Base-by-base conservation (phyloP, 345 rosid genomes). In the Dipteronia dyeriana region DNA sequence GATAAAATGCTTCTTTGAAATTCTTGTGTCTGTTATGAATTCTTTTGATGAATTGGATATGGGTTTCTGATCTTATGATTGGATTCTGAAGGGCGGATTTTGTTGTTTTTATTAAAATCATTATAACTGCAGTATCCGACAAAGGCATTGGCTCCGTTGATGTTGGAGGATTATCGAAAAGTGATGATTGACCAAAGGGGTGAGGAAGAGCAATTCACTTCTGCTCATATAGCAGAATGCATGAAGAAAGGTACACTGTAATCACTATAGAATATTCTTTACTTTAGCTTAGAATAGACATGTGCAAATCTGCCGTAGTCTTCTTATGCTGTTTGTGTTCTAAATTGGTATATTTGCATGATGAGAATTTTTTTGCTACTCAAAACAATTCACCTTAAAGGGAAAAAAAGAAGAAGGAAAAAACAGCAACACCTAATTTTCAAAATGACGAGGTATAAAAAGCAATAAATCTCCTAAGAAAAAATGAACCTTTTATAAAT, bases 181-280 rank as follows among this genome's bases (percentile, higher is more conserved):
- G 88, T 92, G 62, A 87, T 94, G 93, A 96, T 91, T 63, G 98
- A 94, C 65, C 83, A 97, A 76, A 92, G 97, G 82, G 99, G 98
- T 12, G 97, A 92, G 83, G 97, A 93, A 61, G 97, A 94, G 82
- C 87, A 87, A 66, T 94, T 94, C 79, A 90, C 98, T 69, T 73
- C 91, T 17, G 89, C 87, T 62, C 85, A 96, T 85, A 96, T 96
- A 41, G 29, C 83, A 5, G 83, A 86, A 78, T 94, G 98, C 86
- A 89, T 96, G 98, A 88, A 85, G 66, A 96, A 90, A 86, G 98
- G 97, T 95, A 54, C 57, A 38, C 51, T 25, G 7, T 23, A 45
- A 10, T 45, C 49, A 45, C 49, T 45, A 9, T 45, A 10, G 12
- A 45, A 45, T 45, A 10, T 2, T 45, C 49, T 45, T 45, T 53